Evolutionary conservation across 305 asterid species (phyloP).

Genomic region (Fraxinus sp.): DNA sequence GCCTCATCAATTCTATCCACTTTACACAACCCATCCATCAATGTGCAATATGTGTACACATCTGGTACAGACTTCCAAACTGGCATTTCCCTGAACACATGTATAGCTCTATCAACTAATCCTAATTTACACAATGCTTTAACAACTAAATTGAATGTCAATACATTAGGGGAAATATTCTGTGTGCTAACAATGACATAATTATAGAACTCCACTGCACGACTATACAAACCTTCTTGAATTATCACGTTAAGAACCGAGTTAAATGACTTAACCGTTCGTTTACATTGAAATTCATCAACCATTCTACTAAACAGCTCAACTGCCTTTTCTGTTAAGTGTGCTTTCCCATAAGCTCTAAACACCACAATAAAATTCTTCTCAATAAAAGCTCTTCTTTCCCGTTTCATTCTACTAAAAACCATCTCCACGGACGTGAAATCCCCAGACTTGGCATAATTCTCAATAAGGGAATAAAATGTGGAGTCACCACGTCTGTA

Average conservation of each 20-base stretch:
- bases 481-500: constrained; percentile 84
- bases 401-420: constrained; percentile 65
- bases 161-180: constrained; percentile 53
- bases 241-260: constrained; percentile 78
- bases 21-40: constrained; percentile 97
- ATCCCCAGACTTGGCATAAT: constrained; percentile 61
- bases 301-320: constrained; percentile 67
- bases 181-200: constrained; percentile 35
- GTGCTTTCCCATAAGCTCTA: constrained; percentile 76
- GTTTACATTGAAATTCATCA: constrained; percentile 69
- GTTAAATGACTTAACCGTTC: constrained; percentile 77
- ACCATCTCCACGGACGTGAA: constrained; percentile 67
- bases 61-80: constrained; percentile 54
- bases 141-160: constrained; percentile 76
- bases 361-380: constrained; percentile 66
- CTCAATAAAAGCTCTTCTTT: constrained; percentile 63
- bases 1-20: constrained; percentile 81
- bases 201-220: constrained; percentile 67
- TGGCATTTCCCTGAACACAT: constrained; percentile 71
- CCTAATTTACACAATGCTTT: constrained; percentile 71
- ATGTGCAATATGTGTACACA: constrained; percentile 79
- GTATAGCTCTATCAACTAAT: constrained; percentile 54
- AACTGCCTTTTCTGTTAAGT: constrained; percentile 57
- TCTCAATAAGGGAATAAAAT: constrained; percentile 69
- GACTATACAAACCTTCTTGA: constrained; percentile 50